Percentiles rank a stretch among this genome's conserved stretches.
Conservation (phyloP, 1,284 basidiomycete species). For the Pholiota adiposa region DNA sequence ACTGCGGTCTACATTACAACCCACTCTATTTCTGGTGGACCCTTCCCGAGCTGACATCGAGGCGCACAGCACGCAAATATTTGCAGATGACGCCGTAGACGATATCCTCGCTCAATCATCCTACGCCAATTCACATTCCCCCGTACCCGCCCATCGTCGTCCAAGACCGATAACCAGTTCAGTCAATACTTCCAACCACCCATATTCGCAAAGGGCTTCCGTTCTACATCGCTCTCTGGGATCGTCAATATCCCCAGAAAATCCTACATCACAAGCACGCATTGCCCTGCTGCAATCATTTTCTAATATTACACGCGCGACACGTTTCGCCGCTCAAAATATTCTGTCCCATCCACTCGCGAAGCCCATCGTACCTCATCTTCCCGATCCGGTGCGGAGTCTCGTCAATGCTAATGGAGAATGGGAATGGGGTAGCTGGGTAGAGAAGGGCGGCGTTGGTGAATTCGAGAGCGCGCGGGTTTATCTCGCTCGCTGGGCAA, state of each 20-base stretch:
- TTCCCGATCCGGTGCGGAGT: slow-evolving; percentile 89
- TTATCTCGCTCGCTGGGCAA: slow-evolving; percentile 96
- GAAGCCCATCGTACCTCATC: slow-evolving; percentile 91
- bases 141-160: slow-evolving; percentile 80
- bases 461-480: slow-evolving; percentile 96
- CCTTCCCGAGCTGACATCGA: slow-evolving; percentile 91
- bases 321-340: slow-evolving; percentile 87
- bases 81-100: slow-evolving; percentile 82
- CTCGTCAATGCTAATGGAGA: slow-evolving; percentile 87
- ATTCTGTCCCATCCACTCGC: slow-evolving; percentile 93
- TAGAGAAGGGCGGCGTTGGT: slow-evolving; percentile 84
- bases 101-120: slow-evolving; percentile 80
- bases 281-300: slow-evolving; percentile 83
- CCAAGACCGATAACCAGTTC: slow-evolving; percentile 61
- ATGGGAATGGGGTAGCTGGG: slow-evolving; percentile 85
- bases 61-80: slow-evolving; percentile 81
- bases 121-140: slow-evolving; percentile 76
- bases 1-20: slow-evolving; percentile 78
- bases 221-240: slow-evolving; percentile 77
- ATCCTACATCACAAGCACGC: slow-evolving; percentile 70
- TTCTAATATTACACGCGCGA: slow-evolving; percentile 88
- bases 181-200: slow-evolving; percentile 43
- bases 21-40: slow-evolving; percentile 88
- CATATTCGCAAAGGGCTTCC: slow-evolving; percentile 72
- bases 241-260: slow-evolving; percentile 35